Evolutionary conservation across 345 rosid species (phyloP).

Genomic region (Anacardium occidentale): DNA sequence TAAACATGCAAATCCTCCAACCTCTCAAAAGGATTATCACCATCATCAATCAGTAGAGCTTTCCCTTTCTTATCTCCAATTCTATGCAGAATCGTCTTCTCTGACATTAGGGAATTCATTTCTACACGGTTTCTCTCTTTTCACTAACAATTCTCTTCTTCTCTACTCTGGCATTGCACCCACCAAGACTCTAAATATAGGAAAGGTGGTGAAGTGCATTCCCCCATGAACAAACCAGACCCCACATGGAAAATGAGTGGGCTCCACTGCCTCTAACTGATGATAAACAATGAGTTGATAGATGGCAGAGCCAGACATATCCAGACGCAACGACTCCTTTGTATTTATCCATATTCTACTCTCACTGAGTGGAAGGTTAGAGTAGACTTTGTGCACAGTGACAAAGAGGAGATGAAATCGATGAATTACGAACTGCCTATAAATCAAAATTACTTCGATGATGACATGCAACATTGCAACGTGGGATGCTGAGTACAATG

Average conservation of each 20-base stretch:
- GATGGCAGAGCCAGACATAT: conserved; percentile 3
- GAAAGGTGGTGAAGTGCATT: neutral
- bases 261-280: neutral
- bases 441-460: too few species aligned
- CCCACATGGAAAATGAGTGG: neutral
- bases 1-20: neutral
- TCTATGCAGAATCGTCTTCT: neutral
- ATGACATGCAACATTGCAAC: neutral
- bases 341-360: neutral
- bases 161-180: neutral
- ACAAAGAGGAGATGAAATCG: conserved; percentile 17
- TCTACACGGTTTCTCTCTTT: conserved; percentile 1
- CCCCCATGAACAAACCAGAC: neutral
- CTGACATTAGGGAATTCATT: neutral
- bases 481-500: neutral
- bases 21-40: neutral
- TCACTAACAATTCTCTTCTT: neutral
- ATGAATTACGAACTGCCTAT: neutral
- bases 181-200: neutral
- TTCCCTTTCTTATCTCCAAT: neutral
- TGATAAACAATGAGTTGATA: conserved; percentile 5
- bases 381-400: neutral
- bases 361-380: neutral
- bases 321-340: conserved; percentile 10
- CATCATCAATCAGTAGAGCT: neutral